phyloP scores from a whole-genome alignment of 148 eudicot species.

The Vaccinium corymbosum region DNA sequence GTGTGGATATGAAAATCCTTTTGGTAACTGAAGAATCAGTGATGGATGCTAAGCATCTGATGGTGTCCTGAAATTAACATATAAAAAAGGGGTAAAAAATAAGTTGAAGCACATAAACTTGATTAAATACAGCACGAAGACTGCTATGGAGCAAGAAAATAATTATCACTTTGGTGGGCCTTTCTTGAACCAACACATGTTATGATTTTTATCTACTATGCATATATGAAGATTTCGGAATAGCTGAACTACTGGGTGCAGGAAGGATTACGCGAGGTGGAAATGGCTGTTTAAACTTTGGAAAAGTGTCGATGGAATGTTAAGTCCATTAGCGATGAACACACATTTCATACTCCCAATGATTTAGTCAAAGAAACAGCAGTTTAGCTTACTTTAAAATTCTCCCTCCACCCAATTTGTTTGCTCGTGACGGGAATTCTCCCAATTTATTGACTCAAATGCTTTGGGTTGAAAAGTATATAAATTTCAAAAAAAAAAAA shows the following conservation, averaged over 20 bases:
- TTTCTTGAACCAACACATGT: not conserved
- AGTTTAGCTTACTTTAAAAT: no score
- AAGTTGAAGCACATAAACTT: not conserved
- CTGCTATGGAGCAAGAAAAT: not conserved
- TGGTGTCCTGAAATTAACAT: conserved; percentile 52
- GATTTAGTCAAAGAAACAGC: not conserved
- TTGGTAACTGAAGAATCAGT: conserved; percentile 50
- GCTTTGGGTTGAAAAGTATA: no score
- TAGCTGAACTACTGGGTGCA: not conserved
- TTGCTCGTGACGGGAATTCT: no score
- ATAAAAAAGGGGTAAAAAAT: not conserved
- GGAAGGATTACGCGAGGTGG: not conserved
- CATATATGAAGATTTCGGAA: not conserved
- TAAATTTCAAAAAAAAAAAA: no score
- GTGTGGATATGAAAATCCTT: conserved; percentile 47
- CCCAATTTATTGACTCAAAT: no score
- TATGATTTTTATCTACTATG: not conserved
- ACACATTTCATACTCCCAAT: not conserved
- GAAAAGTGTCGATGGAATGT: not conserved
- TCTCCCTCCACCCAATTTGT: no score
- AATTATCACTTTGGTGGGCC: not conserved
- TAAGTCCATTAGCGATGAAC: not conserved
- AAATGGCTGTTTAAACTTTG: not conserved
- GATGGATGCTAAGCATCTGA: conserved; percentile 61
- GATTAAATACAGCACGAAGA: not conserved